Evolutionary conservation across 768 basidiomycete species (phyloP), one percentile per base, ranked within the genome.

Genomic region (Boletus coccyginus): DNA sequence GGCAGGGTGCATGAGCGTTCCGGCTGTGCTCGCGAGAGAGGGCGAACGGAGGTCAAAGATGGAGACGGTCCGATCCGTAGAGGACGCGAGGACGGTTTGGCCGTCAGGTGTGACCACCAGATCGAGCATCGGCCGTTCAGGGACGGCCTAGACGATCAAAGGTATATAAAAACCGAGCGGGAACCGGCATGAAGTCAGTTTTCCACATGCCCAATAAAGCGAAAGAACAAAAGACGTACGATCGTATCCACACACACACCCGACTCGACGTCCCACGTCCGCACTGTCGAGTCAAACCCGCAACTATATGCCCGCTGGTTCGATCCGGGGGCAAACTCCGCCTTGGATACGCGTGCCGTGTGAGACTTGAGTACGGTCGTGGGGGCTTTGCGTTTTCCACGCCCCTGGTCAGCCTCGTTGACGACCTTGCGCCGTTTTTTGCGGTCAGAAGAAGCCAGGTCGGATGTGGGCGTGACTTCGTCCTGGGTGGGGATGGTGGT

Each of bases 231-330:
- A 21, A 56, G 35, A 46, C 61, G 52, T 60, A 92, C 90, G 44
- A 90, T 83, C 1, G 89, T 91, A 43, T 80, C 69, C 0, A 78
- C 75, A 56, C 88, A 93, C 7, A 92, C 72, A 3, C 89, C 92
- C 39, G 76, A 80, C 62, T 92, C 88, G 4, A 88, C 77, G 65
- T 97, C 93, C 96, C 96, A 99, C 3, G 79, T 75, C 24, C 93
- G 79, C 7, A 98, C 84, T 0, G 92, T 92, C 31, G 94, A 96
- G 72, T 97, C 95, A 66, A 92, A 92, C 0, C 92, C 90, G 65
- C 87, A 88, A 62, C 90, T 92, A 59, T 85, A 84, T 31, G 86
- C 94, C 53, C 72, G 58, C 50, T 66, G 50, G 40, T 59, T 67
- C 19, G 63, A 66, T 49, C 73, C 77, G 4, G 68, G 66, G 12